Evolutionary conservation across 768 basidiomycete species (phyloP), one percentile per base, ranked within the genome.

Genomic region (Botryobasidium botryosum): DNA sequence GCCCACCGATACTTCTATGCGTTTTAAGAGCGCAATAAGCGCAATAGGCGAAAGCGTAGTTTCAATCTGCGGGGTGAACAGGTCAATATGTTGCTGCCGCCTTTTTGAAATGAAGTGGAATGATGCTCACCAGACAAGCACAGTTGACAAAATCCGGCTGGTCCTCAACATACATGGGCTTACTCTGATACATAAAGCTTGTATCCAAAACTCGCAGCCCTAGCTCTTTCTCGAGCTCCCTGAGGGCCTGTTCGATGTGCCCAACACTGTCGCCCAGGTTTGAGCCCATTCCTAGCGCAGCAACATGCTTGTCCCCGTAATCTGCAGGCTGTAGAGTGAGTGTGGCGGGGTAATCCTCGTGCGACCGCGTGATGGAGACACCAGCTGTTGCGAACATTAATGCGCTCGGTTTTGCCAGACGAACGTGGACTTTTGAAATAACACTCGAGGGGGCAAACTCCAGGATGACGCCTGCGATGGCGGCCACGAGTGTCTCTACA

Each of bases 151-250:
- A 97, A 28, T 67, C 63, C 10, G 79, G 81, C 58, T 99, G 94
- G 46, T 94, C 79, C 8, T 73, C 73, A 35, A 92, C 80, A 57
- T 99, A 97, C 94, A 99, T 97, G 0, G 94, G 86, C 8, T 78
- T 68, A 17, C 82, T 90, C 61, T 96, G 82, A 57, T 96, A 97
- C 64, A 96, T 57, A 61, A 88, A 84, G 56, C 86, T 88, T 1
- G 86, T 90, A 53, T 84, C 69, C 18, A 77, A 59, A 24, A 92
- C 65, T 13, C 55, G 55, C 2, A 68, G 58, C 23, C 52, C 52
- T 0, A 71, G 72, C 10, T 59, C 49, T 10, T 59, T 55, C 55
- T 86, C 81, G 4, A 96, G 68, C 17, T 78, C 58, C 15, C 74
- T 70, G 5, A 96, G 64, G 0, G 91, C 87, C 28, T 65, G 62